A percentile compares a stretch with the other conserved stretches of the same genome.
phyloP scores from a whole-genome alignment of 2,329 filamentous ascomycete genomes.

The Talaromyces funiculosus region DNA sequence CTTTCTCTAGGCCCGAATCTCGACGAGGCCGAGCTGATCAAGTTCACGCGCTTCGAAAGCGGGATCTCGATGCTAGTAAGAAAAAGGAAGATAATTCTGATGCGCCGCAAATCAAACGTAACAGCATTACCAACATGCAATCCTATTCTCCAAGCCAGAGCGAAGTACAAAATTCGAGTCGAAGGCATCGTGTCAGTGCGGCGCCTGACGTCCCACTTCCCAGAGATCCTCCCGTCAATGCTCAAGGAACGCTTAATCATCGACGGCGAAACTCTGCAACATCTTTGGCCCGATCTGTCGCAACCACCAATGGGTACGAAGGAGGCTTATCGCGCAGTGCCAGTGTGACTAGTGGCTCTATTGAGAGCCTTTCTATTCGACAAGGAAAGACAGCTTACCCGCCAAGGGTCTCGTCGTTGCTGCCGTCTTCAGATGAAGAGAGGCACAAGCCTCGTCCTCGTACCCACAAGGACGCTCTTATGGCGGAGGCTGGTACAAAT shows the following conservation, averaged over 20 bases:
- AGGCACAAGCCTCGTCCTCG: background rate
- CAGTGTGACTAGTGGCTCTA: constrained; percentile 13
- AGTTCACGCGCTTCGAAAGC: constrained; percentile 24
- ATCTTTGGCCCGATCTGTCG: constrained; percentile 11
- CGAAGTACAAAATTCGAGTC: background rate
- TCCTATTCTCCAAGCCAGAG: background rate
- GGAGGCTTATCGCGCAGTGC: constrained; percentile 13
- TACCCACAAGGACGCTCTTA: background rate
- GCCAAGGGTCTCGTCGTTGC: constrained; percentile 26
- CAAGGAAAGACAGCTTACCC: constrained; percentile 1
- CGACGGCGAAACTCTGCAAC: constrained; percentile 8
- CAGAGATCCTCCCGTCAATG: constrained; percentile 16
- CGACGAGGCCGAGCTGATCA: constrained; percentile 20
- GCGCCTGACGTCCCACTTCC: constrained; percentile 20
- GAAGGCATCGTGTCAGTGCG: constrained; percentile 9
- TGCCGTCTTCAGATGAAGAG: constrained; percentile 40
- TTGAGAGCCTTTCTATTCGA: constrained; percentile 1
- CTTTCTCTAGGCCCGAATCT: constrained; percentile 15
- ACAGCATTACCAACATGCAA: background rate
- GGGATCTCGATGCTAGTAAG: constrained; percentile 24
- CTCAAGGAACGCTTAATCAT: background rate
- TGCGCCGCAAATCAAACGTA: background rate
- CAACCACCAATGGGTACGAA: constrained; percentile 12
- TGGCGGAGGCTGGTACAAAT: background rate
- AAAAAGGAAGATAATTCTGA: background rate